Evolutionary conservation across 2,329 filamentous ascomycete species (phyloP).

Genomic region (Neopestalotiopsis sp.): DNA sequence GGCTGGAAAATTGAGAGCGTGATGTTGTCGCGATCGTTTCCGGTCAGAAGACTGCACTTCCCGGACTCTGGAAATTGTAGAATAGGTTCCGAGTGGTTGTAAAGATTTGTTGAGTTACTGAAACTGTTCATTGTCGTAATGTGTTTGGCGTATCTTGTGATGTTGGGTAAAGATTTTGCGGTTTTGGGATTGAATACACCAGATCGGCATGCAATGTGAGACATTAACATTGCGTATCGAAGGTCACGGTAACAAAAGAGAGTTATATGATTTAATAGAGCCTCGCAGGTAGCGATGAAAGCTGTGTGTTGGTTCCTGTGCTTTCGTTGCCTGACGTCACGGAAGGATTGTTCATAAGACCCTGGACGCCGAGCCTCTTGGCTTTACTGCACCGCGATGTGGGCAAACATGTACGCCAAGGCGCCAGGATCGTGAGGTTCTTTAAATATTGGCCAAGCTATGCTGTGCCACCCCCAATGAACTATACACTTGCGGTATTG

Average conservation of each 20-base stretch:
- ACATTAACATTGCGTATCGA: no score
- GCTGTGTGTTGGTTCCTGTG: background rate
- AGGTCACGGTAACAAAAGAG: no score
- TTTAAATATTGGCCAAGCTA: background rate
- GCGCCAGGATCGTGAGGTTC: background rate
- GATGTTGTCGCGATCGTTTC: background rate
- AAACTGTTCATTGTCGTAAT: background rate
- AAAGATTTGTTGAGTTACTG: background rate
- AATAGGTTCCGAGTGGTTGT: constrained; percentile 6
- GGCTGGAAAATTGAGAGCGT: background rate
- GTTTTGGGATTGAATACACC: no score
- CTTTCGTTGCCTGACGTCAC: background rate
- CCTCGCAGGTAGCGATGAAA: background rate
- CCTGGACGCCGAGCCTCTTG: background rate
- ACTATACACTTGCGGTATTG: background rate
- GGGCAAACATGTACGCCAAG: background rate
- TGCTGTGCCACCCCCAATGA: background rate
- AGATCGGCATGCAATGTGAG: no score
- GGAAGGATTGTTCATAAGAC: background rate
- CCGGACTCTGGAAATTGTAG: background rate
- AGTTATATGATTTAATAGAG: background rate
- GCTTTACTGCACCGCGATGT: background rate
- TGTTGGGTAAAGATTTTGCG: background rate
- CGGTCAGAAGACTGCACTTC: background rate
- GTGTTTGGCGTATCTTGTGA: background rate